phyloP scores from a whole-genome alignment of 805 yeast genomes.

The Blastobotrys attinorum region DNA sequence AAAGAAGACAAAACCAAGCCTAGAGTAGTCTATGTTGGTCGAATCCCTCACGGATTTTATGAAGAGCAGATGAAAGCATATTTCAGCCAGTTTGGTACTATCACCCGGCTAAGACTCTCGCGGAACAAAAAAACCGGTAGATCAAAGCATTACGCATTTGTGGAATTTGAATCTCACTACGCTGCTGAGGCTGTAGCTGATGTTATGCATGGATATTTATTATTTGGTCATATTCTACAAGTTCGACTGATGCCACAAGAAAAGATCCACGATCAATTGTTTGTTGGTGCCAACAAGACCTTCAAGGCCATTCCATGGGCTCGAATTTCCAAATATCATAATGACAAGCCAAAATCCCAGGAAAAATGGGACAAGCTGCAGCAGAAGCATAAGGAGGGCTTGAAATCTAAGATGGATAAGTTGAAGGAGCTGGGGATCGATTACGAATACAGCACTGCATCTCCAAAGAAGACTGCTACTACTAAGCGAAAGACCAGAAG shows the following conservation, averaged over 20 bases:
- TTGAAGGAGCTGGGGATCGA: conserved; percentile 54
- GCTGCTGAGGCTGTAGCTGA: conserved; percentile 89
- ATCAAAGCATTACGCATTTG: conserved; percentile 84
- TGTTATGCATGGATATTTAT: conserved; percentile 88
- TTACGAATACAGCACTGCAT: conserved; percentile 25
- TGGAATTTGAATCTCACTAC: conserved; percentile 66
- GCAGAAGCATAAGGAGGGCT: conserved; percentile 36
- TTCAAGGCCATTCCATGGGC: conserved; percentile 55
- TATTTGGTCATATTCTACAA: conserved; percentile 80
- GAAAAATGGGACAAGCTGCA: conserved; percentile 50
- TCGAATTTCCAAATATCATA: conserved; percentile 42
- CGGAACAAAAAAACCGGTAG: conserved; percentile 87
- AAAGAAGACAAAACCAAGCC: conserved; percentile 10
- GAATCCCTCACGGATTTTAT: conserved; percentile 88
- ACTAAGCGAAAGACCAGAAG: conserved; percentile 4
- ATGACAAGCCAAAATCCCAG: conserved; percentile 50
- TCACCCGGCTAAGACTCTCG: conserved; percentile 69
- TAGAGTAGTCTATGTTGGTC: conserved; percentile 81
- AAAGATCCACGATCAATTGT: conserved; percentile 41
- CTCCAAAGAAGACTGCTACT: conserved; percentile 10
- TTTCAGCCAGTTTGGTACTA: conserved; percentile 85
- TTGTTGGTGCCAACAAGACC: conserved; percentile 46
- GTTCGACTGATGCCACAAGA: conserved; percentile 46
- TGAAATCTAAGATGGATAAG: conserved; percentile 38
- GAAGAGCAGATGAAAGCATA: conserved; percentile 66